Percentiles rank a stretch among this genome's conserved stretches.
Evolutionary conservation across 1,139 yeast species (phyloP).

Genomic region (Suhomyces ambrosiae): DNA sequence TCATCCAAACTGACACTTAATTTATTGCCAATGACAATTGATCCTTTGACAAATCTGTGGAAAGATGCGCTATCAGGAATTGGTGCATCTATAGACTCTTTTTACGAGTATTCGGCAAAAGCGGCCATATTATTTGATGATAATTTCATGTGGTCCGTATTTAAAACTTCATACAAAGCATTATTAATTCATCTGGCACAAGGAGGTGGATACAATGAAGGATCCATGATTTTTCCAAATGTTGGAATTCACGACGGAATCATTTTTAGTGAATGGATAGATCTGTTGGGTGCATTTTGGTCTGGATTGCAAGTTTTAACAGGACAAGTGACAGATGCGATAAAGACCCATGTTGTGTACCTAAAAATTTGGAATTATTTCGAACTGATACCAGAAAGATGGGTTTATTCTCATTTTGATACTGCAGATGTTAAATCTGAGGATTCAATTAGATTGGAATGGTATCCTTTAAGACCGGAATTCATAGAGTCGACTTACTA

Average conservation of each 20-base stretch:
- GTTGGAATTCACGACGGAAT: conserved; percentile 57
- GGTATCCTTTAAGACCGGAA: conserved; percentile 94
- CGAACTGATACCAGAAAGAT: conserved; percentile 86
- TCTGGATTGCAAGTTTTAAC: conserved; percentile 80
- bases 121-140: conserved; percentile 75
- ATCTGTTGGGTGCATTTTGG: conserved; percentile 84
- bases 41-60: conserved; percentile 61
- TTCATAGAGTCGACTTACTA: conserved; percentile 87
- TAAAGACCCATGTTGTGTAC: conserved; percentile 61
- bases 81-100: conserved; percentile 94
- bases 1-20: conserved; percentile 59
- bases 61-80: conserved; percentile 68
- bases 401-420: conserved; percentile 50
- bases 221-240: conserved; percentile 63
- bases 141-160: conserved; percentile 57
- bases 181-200: conserved; percentile 50
- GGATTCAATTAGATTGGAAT: conserved; percentile 60
- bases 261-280: conserved; percentile 69
- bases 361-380: conserved; percentile 79
- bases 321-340: conserved; percentile 74
- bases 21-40: conserved; percentile 77
- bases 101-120: conserved; percentile 85
- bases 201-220: conserved; percentile 40
- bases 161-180: conserved; percentile 61
- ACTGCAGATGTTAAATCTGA: conserved; percentile 13